A percentile compares a stretch with the other conserved stretches of the same genome.
Conservation (phyloP, 371 early-diverging fungal species). For the Mycotypha africana region DNA sequence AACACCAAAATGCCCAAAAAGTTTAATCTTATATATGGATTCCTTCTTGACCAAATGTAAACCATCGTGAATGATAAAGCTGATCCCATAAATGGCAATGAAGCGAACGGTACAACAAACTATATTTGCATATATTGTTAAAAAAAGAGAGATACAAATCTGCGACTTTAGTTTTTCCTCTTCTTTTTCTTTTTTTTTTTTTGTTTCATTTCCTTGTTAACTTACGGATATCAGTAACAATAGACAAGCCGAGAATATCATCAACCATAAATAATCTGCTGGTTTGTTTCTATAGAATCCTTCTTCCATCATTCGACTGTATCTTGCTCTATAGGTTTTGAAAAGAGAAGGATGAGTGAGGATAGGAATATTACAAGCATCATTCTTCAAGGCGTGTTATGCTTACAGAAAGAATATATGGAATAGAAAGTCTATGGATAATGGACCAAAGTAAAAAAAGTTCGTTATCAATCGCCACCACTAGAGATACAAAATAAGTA, state of each 20-base stretch:
- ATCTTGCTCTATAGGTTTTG: conserved; percentile 59
- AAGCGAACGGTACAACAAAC: conserved; percentile 65
- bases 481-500: conserved; percentile 30
- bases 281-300: conserved; percentile 85
- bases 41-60: conserved; percentile 94
- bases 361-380: too few species aligned
- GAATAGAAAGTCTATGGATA: conserved; percentile 87
- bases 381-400: too few species aligned
- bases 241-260: conserved; percentile 59
- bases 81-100: conserved; percentile 79
- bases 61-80: conserved; percentile 84
- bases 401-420: conserved; percentile 93
- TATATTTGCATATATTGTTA: conserved; percentile 27
- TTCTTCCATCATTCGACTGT: conserved; percentile 92
- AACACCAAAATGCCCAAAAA: conserved; percentile 88
- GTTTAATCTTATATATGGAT: conserved; percentile 79
- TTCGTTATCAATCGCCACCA: conserved; percentile 91
- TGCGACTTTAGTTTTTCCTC: too few species aligned
- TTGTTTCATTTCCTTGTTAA: too few species aligned
- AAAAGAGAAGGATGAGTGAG: too few species aligned
- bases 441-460: conserved; percentile 87
- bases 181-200: too few species aligned
- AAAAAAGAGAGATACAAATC: too few species aligned
- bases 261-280: conserved; percentile 89
- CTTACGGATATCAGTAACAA: conserved; percentile 46